Conservation (phyloP, 2,329 filamentous ascomycete genomes). For the Albophoma yamanashiensis region DNA sequence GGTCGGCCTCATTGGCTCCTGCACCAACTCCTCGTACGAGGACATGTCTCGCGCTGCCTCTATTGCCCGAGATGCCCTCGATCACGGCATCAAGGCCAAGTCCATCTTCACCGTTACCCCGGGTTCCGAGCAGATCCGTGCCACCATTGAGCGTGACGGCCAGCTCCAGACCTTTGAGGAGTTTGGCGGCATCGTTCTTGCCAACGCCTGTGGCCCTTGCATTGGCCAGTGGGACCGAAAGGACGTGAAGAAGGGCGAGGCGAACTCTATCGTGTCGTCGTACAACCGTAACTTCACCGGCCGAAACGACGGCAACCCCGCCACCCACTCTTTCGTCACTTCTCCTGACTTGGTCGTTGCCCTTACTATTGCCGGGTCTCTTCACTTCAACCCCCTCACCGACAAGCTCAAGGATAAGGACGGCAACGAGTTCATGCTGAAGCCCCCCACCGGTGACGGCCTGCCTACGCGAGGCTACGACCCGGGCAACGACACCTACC, state of each 20-base stretch:
- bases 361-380: slow-evolving; percentile 84
- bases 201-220: slow-evolving; percentile 90
- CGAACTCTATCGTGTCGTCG: slow-evolving; percentile 90
- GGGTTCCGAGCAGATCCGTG: slow-evolving; percentile 91
- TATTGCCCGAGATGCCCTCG: slow-evolving; percentile 80
- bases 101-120: slow-evolving; percentile 94
- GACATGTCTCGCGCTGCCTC: slow-evolving; percentile 98
- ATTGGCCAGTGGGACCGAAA: slow-evolving; percentile 94
- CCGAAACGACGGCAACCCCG: slow-evolving; percentile 91
- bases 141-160: slow-evolving; percentile 81
- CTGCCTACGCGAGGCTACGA: slow-evolving; percentile 48
- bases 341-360: slow-evolving; percentile 95
- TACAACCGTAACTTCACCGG: slow-evolving; percentile 99
- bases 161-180: slow-evolving; percentile 77
- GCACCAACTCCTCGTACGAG: slow-evolving; percentile 97
- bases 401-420: slow-evolving; percentile 72
- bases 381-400: slow-evolving; percentile 92
- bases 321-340: slow-evolving; percentile 97
- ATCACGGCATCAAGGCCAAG: slow-evolving; percentile 81
- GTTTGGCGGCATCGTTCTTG: slow-evolving; percentile 80
- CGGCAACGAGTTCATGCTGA: slow-evolving; percentile 76
- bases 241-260: slow-evolving; percentile 74
- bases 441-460: slow-evolving; percentile 59
- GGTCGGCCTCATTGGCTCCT: slow-evolving; percentile 91
- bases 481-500: slow-evolving; percentile 62